Conservation (phyloP, 805 yeast genomes). For the Suhomyces tanzawaensis region DNA sequence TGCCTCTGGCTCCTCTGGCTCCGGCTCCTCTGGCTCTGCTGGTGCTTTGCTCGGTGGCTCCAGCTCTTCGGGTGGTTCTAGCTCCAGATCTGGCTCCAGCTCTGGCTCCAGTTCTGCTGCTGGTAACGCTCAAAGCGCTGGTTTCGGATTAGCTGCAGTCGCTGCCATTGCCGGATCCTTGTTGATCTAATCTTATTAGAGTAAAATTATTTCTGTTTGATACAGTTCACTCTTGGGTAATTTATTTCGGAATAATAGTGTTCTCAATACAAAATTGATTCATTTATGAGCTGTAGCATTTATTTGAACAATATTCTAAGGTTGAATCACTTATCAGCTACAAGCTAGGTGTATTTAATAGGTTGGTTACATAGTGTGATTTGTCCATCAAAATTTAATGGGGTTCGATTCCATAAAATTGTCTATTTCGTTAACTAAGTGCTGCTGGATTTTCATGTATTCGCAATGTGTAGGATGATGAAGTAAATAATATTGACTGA, state of each 20-base stretch:
- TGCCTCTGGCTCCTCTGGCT: constrained; percentile 3
- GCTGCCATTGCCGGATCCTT: constrained; percentile 19
- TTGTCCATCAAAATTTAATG: too few relatives aligned
- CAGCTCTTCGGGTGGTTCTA: constrained; percentile 1
- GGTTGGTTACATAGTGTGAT: too few relatives aligned
- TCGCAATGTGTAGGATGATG: too few relatives aligned
- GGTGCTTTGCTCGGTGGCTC: constrained; percentile 8
- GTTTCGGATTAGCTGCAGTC: constrained; percentile 17
- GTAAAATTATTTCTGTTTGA: constrained; percentile 1
- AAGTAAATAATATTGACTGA: too few relatives aligned
- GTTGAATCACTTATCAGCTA: too few relatives aligned
- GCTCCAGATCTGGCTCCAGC: background rate
- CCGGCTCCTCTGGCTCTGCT: constrained; percentile 9
- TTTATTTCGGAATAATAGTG: constrained; percentile 2
- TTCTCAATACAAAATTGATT: background rate
- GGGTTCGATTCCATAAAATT: too few relatives aligned
- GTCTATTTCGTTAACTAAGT: too few relatives aligned
- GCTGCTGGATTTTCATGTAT: too few relatives aligned
- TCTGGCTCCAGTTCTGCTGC: constrained; percentile 4
- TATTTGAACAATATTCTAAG: too few relatives aligned
- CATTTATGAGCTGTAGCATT: too few relatives aligned
- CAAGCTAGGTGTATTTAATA: too few relatives aligned
- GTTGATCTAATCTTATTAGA: constrained; percentile 13
- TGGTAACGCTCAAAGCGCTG: constrained; percentile 3
- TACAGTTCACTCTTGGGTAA: constrained; percentile 1